phyloP scores from a whole-genome alignment of 2,329 filamentous ascomycete species.

The Trichoderma sp. region DNA sequence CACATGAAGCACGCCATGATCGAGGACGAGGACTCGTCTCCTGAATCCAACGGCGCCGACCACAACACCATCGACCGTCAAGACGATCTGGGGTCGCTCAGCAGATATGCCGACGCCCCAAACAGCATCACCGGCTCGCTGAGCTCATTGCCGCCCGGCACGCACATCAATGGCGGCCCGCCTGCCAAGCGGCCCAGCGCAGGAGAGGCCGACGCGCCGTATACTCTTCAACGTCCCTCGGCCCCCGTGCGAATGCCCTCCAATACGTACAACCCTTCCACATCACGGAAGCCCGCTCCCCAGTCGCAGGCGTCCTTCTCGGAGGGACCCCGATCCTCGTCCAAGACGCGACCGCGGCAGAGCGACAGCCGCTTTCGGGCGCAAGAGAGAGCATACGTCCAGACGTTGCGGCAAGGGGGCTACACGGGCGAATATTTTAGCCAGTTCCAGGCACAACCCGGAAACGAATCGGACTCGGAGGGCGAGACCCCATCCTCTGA shows the following conservation, averaged over 20 bases:
- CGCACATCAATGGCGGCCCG: conserved; percentile 43
- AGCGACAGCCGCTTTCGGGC: conserved; percentile 51
- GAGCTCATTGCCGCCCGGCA: conserved; percentile 44
- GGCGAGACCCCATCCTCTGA: conserved; percentile 89
- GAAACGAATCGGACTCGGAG: conserved; percentile 81
- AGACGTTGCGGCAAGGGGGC: conserved; percentile 80
- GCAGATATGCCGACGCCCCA: conserved; percentile 45
- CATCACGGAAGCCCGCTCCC: conserved; percentile 52
- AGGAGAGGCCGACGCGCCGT: conserved; percentile 26
- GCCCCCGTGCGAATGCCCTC: conserved; percentile 73
- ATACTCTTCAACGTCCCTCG: conserved; percentile 63
- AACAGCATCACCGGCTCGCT: conserved; percentile 44
- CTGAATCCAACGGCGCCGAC: conserved; percentile 42
- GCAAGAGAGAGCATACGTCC: conserved; percentile 91
- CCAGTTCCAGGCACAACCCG: conserved; percentile 60
- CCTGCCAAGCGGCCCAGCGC: conserved; percentile 38
- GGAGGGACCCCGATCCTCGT: conserved; percentile 49
- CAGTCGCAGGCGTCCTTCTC: conserved; percentile 46
- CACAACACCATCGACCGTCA: conserved; percentile 50
- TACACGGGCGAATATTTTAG: conserved; percentile 67
- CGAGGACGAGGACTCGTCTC: conserved; percentile 33
- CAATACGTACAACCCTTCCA: conserved; percentile 74
- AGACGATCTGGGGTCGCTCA: conserved; percentile 49
- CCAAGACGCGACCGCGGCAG: conserved; percentile 53
- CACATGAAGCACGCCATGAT: conserved; percentile 37